These are phyloP conservation scores for Cyclotella choctawhatcheeana DNA, from an alignment of 108 stramenopile species.

Conservation along the genomic window DNA sequence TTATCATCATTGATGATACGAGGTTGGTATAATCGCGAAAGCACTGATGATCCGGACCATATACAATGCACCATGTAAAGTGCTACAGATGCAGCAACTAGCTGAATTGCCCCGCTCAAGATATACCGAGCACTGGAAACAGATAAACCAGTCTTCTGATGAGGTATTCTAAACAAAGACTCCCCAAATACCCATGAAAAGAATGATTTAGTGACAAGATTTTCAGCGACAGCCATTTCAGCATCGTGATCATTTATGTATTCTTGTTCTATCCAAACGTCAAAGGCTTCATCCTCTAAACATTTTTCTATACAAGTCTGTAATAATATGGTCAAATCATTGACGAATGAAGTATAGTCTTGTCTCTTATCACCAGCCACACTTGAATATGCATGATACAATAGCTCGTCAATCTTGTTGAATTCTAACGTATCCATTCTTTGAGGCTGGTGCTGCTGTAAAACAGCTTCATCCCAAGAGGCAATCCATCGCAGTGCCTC, in stretches of 20 bases:
- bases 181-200: conserved; percentile 29
- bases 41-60: conserved; percentile 14
- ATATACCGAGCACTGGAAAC: background rate
- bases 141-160: conserved; percentile 7
- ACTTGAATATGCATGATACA: background rate
- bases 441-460: conserved; percentile 3
- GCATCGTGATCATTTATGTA: background rate
- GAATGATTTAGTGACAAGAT: conserved; percentile 16
- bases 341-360: conserved; percentile 35
- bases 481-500: conserved; percentile 53
- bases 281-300: conserved; percentile 28
- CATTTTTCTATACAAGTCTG: conserved; percentile 42
- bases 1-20: conserved; percentile 17
- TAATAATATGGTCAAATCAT: conserved; percentile 40
- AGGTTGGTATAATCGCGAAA: background rate
- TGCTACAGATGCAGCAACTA: conserved; percentile 32
- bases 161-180: conserved; percentile 18
- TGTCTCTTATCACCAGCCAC: conserved; percentile 12
- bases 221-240: conserved; percentile 9
- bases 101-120: conserved; percentile 10
- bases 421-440: background rate
- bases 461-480: conserved; percentile 38
- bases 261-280: conserved; percentile 2
- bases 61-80: conserved; percentile 23
- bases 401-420: background rate